A percentile compares a stretch with the other conserved stretches of the same genome.
Evolutionary conservation across 1,284 basidiomycete species (phyloP).

Genomic region (Papiliotrema nemorosa): DNA sequence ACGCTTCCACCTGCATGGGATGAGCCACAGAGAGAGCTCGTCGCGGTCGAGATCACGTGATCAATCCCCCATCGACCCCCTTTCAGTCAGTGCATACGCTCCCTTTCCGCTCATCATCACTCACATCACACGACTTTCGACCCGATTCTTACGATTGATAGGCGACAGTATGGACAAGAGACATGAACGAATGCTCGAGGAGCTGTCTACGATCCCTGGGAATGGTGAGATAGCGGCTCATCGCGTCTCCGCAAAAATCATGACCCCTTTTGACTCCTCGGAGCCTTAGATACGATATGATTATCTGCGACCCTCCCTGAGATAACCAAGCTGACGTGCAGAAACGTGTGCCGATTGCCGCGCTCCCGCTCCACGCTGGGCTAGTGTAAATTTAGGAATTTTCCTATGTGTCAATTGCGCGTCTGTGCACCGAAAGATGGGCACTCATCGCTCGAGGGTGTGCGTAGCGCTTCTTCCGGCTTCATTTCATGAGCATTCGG

Average conservation of each 20-base stretch:
- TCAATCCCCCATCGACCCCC: too few species aligned
- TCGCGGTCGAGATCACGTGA: too few species aligned
- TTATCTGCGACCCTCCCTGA: too few species aligned
- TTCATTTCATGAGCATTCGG: not conserved
- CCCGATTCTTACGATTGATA: too few species aligned
- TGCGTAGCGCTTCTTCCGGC: too few species aligned
- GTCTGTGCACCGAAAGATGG: conserved; percentile 45
- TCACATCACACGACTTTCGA: too few species aligned
- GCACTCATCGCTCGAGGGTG: conserved; percentile 48
- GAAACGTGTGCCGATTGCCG: conserved; percentile 48
- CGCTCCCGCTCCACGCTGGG: conserved; percentile 44
- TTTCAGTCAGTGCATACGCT: too few species aligned
- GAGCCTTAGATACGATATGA: not conserved
- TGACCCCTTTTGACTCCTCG: not conserved
- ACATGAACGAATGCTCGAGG: conserved; percentile 44
- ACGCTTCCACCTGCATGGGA: too few species aligned
- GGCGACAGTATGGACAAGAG: conserved; percentile 37
- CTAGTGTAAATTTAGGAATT: conserved; percentile 44
- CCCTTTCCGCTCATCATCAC: too few species aligned
- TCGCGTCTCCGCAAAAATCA: not conserved
- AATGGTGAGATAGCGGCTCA: conserved; percentile 32
- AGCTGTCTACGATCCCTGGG: conserved; percentile 40
- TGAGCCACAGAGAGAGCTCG: too few species aligned
- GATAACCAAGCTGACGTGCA: conserved; percentile 12
- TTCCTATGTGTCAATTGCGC: conserved; percentile 45